These are phyloP conservation scores for Mycotypha africana DNA, from an alignment of 371 early-diverging fungal genomes.

Conservation along the genomic window DNA sequence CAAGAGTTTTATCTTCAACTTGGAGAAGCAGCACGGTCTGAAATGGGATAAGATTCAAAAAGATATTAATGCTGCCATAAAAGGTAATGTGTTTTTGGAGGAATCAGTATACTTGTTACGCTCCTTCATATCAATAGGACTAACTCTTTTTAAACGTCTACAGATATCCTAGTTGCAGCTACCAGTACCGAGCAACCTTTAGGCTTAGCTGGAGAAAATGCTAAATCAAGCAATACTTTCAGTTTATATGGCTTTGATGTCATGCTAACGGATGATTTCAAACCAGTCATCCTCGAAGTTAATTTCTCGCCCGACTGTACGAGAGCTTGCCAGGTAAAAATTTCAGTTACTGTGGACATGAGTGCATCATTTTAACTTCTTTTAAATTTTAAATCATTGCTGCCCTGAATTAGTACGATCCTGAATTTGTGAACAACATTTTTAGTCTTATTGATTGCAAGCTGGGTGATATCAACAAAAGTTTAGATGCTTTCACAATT, in stretches of 20 bases:
- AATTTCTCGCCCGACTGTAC: conserved; percentile 57
- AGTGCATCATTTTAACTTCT: no score
- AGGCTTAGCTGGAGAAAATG: conserved; percentile 25
- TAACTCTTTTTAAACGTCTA: neutral
- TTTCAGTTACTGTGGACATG: neutral
- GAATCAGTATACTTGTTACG: neutral
- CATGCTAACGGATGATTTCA: conserved; percentile 45
- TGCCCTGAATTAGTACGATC: conserved; percentile 36
- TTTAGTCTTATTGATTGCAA: conserved; percentile 44
- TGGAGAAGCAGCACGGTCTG: conserved; percentile 50
- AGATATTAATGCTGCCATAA: conserved; percentile 46
- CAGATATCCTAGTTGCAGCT: conserved; percentile 47
- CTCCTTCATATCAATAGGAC: no score
- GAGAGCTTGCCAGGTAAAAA: conserved; percentile 45
- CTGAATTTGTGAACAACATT: conserved; percentile 52
- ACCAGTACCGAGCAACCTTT: conserved; percentile 41
- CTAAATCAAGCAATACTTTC: conserved; percentile 33
- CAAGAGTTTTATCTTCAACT: conserved; percentile 51
- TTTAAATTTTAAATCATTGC: conserved; percentile 3
- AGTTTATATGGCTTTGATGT: conserved; percentile 54
- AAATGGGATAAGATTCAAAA: conserved; percentile 44
- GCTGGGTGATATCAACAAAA: conserved; percentile 39
- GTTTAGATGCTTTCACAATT: conserved; percentile 41
- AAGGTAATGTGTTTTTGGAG: conserved; percentile 18
- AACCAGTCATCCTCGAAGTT: conserved; percentile 49